Evolutionary conservation across 2,329 filamentous ascomycete genomes (phyloP).

Genomic region (Microcyclospora pomicola): DNA sequence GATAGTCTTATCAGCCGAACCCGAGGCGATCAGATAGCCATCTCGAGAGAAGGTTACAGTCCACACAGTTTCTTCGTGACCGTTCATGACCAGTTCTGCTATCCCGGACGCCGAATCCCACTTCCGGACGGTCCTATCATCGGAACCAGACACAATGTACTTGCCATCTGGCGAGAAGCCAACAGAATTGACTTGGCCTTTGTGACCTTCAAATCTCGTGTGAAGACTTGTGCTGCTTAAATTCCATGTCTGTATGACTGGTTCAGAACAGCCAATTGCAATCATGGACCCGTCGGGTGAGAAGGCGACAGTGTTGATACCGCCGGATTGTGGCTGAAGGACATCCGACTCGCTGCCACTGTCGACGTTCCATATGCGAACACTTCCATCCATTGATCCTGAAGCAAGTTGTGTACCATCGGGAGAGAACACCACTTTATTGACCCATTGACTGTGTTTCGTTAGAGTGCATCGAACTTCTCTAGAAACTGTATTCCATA

Average conservation of each 20-base stretch:
- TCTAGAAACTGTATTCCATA: neutral
- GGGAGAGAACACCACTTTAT: neutral
- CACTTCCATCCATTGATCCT: neutral
- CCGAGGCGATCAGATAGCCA: neutral
- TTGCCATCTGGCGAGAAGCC: neutral
- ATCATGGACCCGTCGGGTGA: neutral
- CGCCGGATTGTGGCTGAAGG: conserved; percentile 9
- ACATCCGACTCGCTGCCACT: neutral
- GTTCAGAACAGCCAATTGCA: neutral
- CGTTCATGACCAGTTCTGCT: neutral
- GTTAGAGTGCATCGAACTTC: neutral
- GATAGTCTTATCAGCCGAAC: neutral
- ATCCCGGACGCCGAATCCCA: neutral
- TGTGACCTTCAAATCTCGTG: neutral
- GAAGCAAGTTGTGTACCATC: neutral
- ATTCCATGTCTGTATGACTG: neutral
- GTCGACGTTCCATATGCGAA: neutral
- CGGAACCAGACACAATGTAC: neutral
- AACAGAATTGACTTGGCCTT: neutral
- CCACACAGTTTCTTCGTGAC: neutral
- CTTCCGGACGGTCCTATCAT: neutral
- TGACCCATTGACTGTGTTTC: neutral
- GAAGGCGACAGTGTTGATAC: neutral
- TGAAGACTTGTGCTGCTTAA: neutral
- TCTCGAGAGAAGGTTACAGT: neutral